Base-by-base conservation (phyloP, 192 early-diverging fungal genomes). In the Haplosporangium gracile region DNA sequence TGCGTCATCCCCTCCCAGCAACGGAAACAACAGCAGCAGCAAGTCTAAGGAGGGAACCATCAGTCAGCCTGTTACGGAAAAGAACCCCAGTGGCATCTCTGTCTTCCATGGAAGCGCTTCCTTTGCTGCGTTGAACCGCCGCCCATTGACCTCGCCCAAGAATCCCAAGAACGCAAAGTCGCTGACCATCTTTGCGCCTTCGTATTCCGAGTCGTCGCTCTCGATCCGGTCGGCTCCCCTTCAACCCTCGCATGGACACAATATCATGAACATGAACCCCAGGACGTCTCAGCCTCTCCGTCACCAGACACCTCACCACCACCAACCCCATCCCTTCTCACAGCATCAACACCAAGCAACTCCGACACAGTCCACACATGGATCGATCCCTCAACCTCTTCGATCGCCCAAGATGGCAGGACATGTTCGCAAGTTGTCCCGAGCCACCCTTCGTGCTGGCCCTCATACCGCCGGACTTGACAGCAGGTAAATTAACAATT, bases 181-280 rank as follows among this genome's bases (percentile, higher is more conserved):
- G 24, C 72, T 92, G 45, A 90, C 91, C 10, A 92, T 92, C 45
- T 89, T 82, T 82, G 84, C 91, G 22, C 91, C 91, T n/a, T 88
- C 91, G 0, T 91, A 91, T 53, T 79, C 80, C 24, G 89, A 91
- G n/a, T 85, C 89, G 8, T 74, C 83, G 5, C 68, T 87, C 9
- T 88, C 85, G 11, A 89, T 91, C 18, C 87, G 86, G 42, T 90
- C 91, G 42, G 91, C 91, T 22, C 91, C 91, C 20, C 74, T 91
- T 26, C 88, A 89, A 36, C 86, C 91, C 15, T 89, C 89, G 1
- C 88, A 81, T 38, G 80, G 36, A 45, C 84, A 87, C 72, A 84
- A 68, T 57, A 77, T 75, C 63, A 85, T 79, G 89, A 79, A 80
- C 60, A 76, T 73, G 82, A 84, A 60, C 76, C 88, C 78, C 20